Evolutionary conservation across 208 protist genomes (phyloP).

Genomic region (Crithidia thermophila): DNA sequence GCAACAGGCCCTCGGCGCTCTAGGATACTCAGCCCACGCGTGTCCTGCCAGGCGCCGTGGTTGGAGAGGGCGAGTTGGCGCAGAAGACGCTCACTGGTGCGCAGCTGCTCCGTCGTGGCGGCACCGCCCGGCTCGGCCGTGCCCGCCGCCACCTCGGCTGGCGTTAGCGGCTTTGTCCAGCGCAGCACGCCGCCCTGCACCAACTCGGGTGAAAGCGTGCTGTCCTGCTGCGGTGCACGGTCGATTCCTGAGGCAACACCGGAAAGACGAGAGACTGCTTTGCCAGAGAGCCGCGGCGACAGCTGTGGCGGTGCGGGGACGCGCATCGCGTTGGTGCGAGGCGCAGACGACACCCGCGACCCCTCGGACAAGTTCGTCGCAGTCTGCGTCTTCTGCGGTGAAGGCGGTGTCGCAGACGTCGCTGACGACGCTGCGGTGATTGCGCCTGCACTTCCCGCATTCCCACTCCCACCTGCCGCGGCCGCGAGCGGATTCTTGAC

Average conservation of each 20-base stretch:
- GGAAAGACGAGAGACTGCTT: neutral
- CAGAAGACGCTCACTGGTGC: constrained; percentile 1
- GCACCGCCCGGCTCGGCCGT: neutral
- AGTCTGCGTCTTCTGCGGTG: too few relatives aligned
- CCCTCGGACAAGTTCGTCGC: too few relatives aligned
- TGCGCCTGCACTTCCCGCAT: too few relatives aligned
- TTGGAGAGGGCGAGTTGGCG: constrained; percentile 10
- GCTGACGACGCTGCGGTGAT: too few relatives aligned
- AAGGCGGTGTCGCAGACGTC: too few relatives aligned
- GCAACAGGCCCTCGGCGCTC: constrained; percentile 9
- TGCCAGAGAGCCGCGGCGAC: neutral
- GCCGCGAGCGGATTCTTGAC: too few relatives aligned
- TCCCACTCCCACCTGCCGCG: too few relatives aligned
- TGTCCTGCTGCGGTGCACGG: neutral
- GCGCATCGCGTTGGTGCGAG: too few relatives aligned
- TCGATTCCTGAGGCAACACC: too few relatives aligned
- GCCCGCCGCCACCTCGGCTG: neutral
- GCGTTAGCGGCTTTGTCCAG: constrained; percentile 15
- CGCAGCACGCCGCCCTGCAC: neutral
- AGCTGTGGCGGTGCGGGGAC: constrained; percentile 3
- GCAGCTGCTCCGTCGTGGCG: neutral
- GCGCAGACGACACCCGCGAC: too few relatives aligned
- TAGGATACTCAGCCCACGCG: constrained; percentile 5
- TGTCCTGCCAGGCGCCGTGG: constrained; percentile 18
- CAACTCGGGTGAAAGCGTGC: constrained; percentile 4